Evolutionary conservation across 805 yeast species (phyloP), one percentile per base, ranked within the genome.

Genomic region (Grigorovia humatica): DNA sequence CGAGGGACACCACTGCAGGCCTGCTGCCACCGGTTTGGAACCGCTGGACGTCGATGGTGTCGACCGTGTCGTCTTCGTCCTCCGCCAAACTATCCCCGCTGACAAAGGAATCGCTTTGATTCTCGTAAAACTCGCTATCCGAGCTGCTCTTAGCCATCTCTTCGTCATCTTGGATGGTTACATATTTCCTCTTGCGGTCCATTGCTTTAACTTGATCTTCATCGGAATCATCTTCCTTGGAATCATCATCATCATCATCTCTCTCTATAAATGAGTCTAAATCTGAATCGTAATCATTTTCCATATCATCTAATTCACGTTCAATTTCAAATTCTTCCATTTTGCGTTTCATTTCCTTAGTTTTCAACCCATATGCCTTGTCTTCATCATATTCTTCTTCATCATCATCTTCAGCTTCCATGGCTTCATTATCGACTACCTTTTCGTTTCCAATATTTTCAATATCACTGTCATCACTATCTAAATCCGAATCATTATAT

Each of bases 41-140:
- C 15, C 15, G n/a, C 6, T 15, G 12, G 4, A 38, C 15, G 15
- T 38, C 15, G 3, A 38, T 38, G 8, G 17, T n/a, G 11, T 54
- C 49, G 15, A 47, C 50, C 6, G 51, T 46, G 49, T 58, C 54
- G 19, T 48, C 54, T 23, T 50, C 53, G 19, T 67, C 73, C 15
- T 70, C 74, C 42, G 59, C 64, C 7, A 65, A 55, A 46, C 64
- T 62, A 51, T 64, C 67, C 9, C 68, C 70, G 50, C 67, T 63
- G 29, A 57, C 69, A 58, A 57, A 62, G 9, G 67, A 67, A 20
- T 56, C 64, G 35, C 61, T 61, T 38, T 63, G 64, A 52, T 65
- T 54, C 47, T 64, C 68, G 48, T 57, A 62, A 51, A 53, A 63
- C 27, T 65, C 69, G 54, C 67, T 62, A 49, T 41, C 48, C 4